Evolutionary conservation across 768 basidiomycete genomes (phyloP).

Genomic region (Goffeauzyma gilvescens): DNA sequence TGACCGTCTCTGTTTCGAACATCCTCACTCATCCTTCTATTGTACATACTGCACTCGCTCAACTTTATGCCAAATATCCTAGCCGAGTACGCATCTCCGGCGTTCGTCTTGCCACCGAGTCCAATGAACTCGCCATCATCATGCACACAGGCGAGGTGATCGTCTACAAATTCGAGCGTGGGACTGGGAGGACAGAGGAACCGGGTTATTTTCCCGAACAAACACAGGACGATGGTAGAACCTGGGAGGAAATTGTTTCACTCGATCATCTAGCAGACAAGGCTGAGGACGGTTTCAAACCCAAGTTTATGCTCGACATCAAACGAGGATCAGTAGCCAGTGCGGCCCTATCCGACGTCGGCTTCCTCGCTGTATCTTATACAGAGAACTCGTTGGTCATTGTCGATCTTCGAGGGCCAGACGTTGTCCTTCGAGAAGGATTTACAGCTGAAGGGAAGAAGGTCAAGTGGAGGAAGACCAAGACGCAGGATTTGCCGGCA

Average conservation of each 20-base stretch:
- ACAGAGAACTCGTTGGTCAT: conserved; percentile 43
- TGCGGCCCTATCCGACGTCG: conserved; percentile 53
- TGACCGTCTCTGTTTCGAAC: conserved; percentile 44
- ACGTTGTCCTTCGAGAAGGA: conserved; percentile 42
- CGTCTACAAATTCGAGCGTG: conserved; percentile 33
- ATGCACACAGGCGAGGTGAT: conserved; percentile 33
- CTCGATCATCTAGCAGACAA: conserved; percentile 38
- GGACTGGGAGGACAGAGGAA: conserved; percentile 19
- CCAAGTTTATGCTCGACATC: conserved; percentile 44
- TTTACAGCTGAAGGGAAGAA: conserved; percentile 28
- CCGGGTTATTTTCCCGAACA: conserved; percentile 37
- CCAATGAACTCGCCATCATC: conserved; percentile 31
- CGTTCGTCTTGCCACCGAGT: conserved; percentile 31
- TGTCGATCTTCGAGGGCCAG: conserved; percentile 57
- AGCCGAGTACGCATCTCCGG: conserved; percentile 29
- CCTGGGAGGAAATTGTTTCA: conserved; percentile 38
- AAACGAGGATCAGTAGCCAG: conserved; percentile 38
- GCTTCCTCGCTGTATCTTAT: conserved; percentile 60
- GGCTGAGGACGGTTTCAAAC: conserved; percentile 39
- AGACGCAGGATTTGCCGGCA: conserved; percentile 34
- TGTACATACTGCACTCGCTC: conserved; percentile 21
- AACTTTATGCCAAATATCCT: conserved; percentile 24
- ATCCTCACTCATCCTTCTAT: conserved; percentile 34
- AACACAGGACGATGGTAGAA: conserved; percentile 37
- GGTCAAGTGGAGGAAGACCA: conserved; percentile 35